These are phyloP conservation scores for Hortiboletus campestris DNA, from an alignment of 768 basidiomycete genomes.

Conservation along the genomic window DNA sequence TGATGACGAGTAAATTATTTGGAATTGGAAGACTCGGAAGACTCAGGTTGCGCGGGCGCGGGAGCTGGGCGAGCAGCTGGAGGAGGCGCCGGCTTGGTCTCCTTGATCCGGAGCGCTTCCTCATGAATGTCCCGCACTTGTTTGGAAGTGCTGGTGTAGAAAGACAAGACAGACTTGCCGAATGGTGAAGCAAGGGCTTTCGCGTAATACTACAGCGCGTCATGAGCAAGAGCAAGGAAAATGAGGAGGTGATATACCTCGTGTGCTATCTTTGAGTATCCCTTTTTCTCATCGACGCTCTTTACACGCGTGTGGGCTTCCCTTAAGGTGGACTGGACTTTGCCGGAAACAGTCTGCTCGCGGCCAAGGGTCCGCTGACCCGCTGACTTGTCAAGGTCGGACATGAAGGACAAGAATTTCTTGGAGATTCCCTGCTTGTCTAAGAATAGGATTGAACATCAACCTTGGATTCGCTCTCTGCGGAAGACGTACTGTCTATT, in stretches of 20 bases:
- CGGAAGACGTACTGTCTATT: slow-evolving; percentile 53
- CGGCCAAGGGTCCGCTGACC: slow-evolving; percentile 74
- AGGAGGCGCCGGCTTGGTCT: slow-evolving; percentile 43
- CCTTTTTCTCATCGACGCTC: slow-evolving; percentile 80
- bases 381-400: slow-evolving; percentile 63
- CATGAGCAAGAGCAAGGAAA: background rate
- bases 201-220: slow-evolving; percentile 63
- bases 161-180: slow-evolving; percentile 71
- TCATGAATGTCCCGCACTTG: slow-evolving; percentile 91
- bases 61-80: slow-evolving; percentile 14
- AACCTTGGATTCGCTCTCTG: background rate
- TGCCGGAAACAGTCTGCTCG: slow-evolving; percentile 76
- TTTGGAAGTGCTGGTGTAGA: slow-evolving; percentile 89
- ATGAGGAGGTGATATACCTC: slow-evolving; percentile 47
- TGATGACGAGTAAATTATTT: background rate
- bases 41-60: slow-evolving; percentile 10
- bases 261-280: slow-evolving; percentile 62
- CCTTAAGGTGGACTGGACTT: slow-evolving; percentile 61
- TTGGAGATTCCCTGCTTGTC: slow-evolving; percentile 86
- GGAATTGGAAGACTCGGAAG: slow-evolving; percentile 14
- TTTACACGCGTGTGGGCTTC: slow-evolving; percentile 68
- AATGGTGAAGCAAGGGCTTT: slow-evolving; percentile 72
- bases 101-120: slow-evolving; percentile 82
- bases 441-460: slow-evolving; percentile 21
- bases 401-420: slow-evolving; percentile 79